Conservation (phyloP, 139 green algal species). For the Coccomyxa sp. region DNA sequence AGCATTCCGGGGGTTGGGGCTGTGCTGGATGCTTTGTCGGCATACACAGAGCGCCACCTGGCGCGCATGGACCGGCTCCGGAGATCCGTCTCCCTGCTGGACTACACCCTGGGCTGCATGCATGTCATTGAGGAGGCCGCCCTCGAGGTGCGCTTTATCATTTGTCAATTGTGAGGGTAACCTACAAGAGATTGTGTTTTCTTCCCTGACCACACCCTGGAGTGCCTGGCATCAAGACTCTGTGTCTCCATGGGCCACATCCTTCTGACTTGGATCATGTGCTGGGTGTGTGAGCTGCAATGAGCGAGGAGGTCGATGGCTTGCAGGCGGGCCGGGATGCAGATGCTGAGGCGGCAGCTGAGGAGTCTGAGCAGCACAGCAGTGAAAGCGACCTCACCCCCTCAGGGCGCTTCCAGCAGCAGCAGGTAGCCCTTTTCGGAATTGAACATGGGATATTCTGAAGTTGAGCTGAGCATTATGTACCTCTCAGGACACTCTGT, state of each 20-base stretch:
- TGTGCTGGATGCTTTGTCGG: conserved; percentile 73
- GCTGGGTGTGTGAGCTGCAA: no score
- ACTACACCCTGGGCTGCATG: conserved; percentile 80
- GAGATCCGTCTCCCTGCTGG: conserved; percentile 74
- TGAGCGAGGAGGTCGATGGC: no score
- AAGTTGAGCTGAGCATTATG: no score
- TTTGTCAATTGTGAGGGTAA: no score
- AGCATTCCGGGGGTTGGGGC: conserved; percentile 48
- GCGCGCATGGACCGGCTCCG: conserved; percentile 75
- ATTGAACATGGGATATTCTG: no score
- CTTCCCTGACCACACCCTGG: no score
- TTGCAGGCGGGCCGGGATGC: background rate
- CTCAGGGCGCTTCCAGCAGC: background rate
- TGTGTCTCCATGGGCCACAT: no score
- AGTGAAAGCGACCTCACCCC: background rate
- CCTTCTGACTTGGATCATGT: no score
- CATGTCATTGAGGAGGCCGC: conserved; percentile 46
- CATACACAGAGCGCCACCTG: conserved; percentile 85
- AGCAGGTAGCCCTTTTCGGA: no score
- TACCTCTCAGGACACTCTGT: no score
- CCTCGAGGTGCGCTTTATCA: no score
- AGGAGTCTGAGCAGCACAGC: background rate
- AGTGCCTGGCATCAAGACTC: background rate
- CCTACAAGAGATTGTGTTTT: no score
- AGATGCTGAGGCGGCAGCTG: background rate